Evolutionary conservation across 2,329 filamentous ascomycete genomes (phyloP), one percentile per base, ranked within the genome.

Genomic region (Aspergillus caelatus): DNA sequence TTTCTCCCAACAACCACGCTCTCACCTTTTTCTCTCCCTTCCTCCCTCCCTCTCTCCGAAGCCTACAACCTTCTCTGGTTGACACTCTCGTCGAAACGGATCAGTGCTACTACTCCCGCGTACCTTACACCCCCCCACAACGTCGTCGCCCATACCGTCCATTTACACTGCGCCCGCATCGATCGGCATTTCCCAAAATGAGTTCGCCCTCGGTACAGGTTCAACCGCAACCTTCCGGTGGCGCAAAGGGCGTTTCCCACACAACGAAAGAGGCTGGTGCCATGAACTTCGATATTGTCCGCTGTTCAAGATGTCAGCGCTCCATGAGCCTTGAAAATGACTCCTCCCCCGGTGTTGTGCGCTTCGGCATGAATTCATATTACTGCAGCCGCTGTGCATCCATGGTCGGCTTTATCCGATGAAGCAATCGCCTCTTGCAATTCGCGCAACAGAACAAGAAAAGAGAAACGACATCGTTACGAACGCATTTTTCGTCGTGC

Each of bases 301-400:
- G 81, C 58, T 83, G 81, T 68, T 83, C 80, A 16, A 72, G 81
- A 26, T 83, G 81, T 68, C 80, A 83, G 70, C 77, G 80, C 63
- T 80, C 79, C 9, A 73, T 83, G 68, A 81, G 76, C 57, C 70
- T 82, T n/a, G 75, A 78, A 30, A 72, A 72, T 45, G 69, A 74
- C 9, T 75, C 77, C 9, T 71, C 75, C 11, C 68, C 74, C 1
- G 78, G 75, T 6, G 76, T 76, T 2, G 78, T 83, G 21, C 79
- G 78, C 53, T 82, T 82, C 69, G 81, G 80, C 60, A 80, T 81
- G 73, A 83, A 83, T 64, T 81, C 79, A 23, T 83, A 83, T 66
- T 83, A 83, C 68, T 83, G 81, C 70, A 76, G 71, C 57, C 78
- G 79, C 57, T 82, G 80, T 65, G 80, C 80, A 26, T 75, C 74